These are phyloP conservation scores for Cerioporus squamosus DNA, from an alignment of 1,284 basidiomycete genomes.

Conservation along the genomic window DNA sequence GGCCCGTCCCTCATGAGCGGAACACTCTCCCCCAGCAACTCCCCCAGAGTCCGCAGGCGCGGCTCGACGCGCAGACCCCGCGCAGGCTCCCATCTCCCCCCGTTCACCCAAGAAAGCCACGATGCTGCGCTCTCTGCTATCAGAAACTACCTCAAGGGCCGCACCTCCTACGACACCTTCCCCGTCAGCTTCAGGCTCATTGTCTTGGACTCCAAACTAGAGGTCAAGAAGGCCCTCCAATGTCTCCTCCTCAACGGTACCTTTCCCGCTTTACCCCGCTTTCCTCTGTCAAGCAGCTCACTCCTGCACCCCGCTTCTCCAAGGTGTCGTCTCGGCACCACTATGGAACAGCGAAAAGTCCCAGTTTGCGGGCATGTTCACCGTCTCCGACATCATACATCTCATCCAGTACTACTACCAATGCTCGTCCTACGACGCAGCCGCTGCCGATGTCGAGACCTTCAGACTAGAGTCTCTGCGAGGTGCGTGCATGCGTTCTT, in stretches of 20 bases:
- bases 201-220: conserved; percentile 93
- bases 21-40: conserved; percentile 41
- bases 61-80: conserved; percentile 52
- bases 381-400: conserved; percentile 94
- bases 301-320: conserved; percentile 1
- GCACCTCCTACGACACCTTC: conserved; percentile 93
- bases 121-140: conserved; percentile 79
- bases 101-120: conserved; percentile 66
- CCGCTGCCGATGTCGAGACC: conserved; percentile 91
- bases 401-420: conserved; percentile 97
- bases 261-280: background rate
- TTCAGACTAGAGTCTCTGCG: conserved; percentile 88
- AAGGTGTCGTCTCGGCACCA: conserved; percentile 97
- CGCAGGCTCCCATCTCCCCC: conserved; percentile 63
- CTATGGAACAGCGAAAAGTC: conserved; percentile 96
- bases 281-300: background rate
- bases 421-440: conserved; percentile 86
- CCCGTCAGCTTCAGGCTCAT: conserved; percentile 96
- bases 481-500: conserved; percentile 58
- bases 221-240: conserved; percentile 91
- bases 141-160: conserved; percentile 81
- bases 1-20: conserved; percentile 41
- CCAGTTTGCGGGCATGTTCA: conserved; percentile 94
- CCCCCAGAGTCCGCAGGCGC: conserved; percentile 44
- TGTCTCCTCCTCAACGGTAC: conserved; percentile 88